Evolutionary conservation across 2,329 filamentous ascomycete species (phyloP).

Genomic region (Knufia fluminis): DNA sequence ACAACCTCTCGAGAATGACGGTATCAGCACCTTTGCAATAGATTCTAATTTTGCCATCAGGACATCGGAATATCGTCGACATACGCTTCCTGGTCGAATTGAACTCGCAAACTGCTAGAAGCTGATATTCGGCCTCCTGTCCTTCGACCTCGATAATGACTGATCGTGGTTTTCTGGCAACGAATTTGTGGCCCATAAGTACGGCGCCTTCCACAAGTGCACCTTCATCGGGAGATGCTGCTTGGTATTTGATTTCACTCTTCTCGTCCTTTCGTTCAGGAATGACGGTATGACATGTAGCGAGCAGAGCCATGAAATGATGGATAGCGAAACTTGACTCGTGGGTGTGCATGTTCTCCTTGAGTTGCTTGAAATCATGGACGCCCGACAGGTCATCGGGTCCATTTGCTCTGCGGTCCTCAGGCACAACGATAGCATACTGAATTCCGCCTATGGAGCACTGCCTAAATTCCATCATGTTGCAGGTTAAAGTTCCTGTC

Average conservation of each 20-base stretch:
- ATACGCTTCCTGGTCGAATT: conserved; percentile 96
- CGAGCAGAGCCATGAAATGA: conserved; percentile 77
- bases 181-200: conserved; percentile 76
- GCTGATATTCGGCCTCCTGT: conserved; percentile 69
- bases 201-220: conserved; percentile 91
- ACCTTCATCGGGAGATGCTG: conserved; percentile 92
- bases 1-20: conserved; percentile 86
- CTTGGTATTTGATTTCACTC: conserved; percentile 89
- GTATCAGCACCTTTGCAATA: conserved; percentile 98
- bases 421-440: conserved; percentile 84
- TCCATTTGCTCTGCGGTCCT: conserved; percentile 77
- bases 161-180: conserved; percentile 76
- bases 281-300: conserved; percentile 95
- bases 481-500: conserved; percentile 94
- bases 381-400: conserved; percentile 63
- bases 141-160: conserved; percentile 75
- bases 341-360: conserved; percentile 58
- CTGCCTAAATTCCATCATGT: conserved; percentile 97
- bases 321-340: conserved; percentile 54
- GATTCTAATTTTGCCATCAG: conserved; percentile 85
- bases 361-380: conserved; percentile 71
- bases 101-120: conserved; percentile 96
- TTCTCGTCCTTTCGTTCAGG: conserved; percentile 76
- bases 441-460: conserved; percentile 88
- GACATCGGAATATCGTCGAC: conserved; percentile 94